Evolutionary conservation across 208 protist genomes (phyloP).

Genomic region (Leishmania major): DNA sequence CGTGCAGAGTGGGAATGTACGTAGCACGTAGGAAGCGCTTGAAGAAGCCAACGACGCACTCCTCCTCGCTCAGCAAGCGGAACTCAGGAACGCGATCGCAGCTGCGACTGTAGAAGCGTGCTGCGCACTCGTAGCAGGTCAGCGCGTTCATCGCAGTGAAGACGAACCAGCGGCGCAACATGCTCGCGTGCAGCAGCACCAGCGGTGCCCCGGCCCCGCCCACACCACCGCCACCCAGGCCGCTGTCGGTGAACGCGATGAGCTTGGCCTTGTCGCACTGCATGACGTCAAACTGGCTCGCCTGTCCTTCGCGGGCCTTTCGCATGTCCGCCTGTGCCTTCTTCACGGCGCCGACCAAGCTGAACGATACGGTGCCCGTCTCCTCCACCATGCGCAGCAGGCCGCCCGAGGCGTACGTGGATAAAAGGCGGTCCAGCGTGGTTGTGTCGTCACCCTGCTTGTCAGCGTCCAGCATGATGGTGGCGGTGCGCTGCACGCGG

Average conservation of each 20-base stretch:
- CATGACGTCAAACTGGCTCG: constrained; percentile 46
- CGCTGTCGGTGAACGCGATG: constrained; percentile 35
- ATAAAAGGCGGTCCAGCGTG: constrained; percentile 69
- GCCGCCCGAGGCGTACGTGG: constrained; percentile 57
- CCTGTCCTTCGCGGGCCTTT: constrained; percentile 49
- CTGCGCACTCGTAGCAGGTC: constrained; percentile 78
- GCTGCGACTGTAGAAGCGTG: constrained; percentile 69
- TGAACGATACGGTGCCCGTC: constrained; percentile 75
- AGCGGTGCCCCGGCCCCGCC: constrained; percentile 25
- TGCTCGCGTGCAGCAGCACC: constrained; percentile 56
- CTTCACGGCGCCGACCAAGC: constrained; percentile 73
- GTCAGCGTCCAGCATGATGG: constrained; percentile 41
- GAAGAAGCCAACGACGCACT: constrained; percentile 74
- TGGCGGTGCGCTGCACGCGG: constrained; percentile 56
- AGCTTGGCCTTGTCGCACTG: constrained; percentile 43
- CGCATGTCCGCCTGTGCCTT: constrained; percentile 56
- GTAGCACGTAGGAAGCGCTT: constrained; percentile 62
- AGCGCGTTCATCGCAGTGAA: constrained; percentile 87
- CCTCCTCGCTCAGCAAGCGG: constrained; percentile 39
- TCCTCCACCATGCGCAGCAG: constrained; percentile 79
- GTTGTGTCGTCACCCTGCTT: constrained; percentile 31
- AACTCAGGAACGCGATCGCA: constrained; percentile 53
- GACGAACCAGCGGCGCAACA: constrained; percentile 82
- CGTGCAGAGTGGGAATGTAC: constrained; percentile 68
- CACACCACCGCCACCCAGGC: constrained; percentile 21